Conservation (phyloP, 345 rosid genomes). For the Murraya paniculata region DNA sequence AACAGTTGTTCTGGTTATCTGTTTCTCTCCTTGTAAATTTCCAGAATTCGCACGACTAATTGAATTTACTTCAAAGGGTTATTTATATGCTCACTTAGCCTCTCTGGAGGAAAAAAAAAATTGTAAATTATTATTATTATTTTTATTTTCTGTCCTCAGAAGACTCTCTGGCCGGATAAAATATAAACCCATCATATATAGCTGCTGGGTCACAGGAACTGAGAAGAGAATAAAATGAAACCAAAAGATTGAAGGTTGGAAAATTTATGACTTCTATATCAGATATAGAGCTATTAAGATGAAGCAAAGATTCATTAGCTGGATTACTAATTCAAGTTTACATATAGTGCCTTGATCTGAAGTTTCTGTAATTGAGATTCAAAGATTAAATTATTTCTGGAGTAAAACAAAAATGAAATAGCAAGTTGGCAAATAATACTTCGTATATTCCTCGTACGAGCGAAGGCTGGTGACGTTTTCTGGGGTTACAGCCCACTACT, state of each 20-base stretch:
- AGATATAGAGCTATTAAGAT: no score
- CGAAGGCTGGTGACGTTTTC: background rate
- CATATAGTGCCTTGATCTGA: no score
- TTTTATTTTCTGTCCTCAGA: background rate
- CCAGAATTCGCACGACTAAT: background rate
- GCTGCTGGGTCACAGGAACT: background rate
- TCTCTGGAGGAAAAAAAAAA: no score
- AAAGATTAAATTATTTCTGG: background rate
- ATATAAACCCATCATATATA: background rate
- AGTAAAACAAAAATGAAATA: background rate
- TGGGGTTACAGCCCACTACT: background rate
- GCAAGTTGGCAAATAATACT: constrained; percentile 18
- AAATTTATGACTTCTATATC: no score
- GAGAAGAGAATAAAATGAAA: background rate
- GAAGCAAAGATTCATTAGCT: no score
- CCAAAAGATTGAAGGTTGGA: background rate
- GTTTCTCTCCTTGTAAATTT: background rate
- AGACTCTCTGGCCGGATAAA: background rate
- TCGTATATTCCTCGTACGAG: constrained; percentile 27
- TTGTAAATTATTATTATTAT: no score
- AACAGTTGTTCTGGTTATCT: background rate
- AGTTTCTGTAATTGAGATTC: background rate
- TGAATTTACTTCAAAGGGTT: background rate
- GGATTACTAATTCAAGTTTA: no score
- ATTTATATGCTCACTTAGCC: background rate